Percentiles rank a stretch among this genome's conserved stretches.
These are phyloP conservation scores for Boletales sp. DNA, from an alignment of 768 basidiomycete species.

Conservation along the genomic window DNA sequence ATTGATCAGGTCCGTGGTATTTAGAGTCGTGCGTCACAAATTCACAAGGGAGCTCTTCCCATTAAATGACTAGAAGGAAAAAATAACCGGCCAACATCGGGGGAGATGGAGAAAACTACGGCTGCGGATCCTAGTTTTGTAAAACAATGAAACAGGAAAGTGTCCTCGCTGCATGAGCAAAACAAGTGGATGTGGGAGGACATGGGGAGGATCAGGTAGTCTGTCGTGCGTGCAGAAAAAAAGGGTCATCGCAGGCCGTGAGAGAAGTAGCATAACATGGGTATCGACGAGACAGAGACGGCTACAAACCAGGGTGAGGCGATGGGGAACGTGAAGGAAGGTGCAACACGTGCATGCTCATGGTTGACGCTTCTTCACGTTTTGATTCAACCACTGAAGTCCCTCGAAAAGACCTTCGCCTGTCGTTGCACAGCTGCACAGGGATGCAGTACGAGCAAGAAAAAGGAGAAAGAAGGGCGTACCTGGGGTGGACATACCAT, in stretches of 20 bases:
- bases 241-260: slow-evolving; percentile 30
- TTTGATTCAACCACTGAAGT: slow-evolving; percentile 95
- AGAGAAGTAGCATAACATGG: slow-evolving; percentile 33
- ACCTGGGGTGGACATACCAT: slow-evolving; percentile 99
- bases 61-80: slow-evolving; percentile 20
- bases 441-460: slow-evolving; percentile 1
- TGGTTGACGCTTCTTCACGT: slow-evolving; percentile 89
- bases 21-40: slow-evolving; percentile 14
- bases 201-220: slow-evolving; percentile 32
- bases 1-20: slow-evolving; percentile 12
- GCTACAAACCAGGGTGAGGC: slow-evolving; percentile 22
- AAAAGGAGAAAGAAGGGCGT: slow-evolving; percentile 19
- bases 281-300: slow-evolving; percentile 28
- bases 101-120: slow-evolving; percentile 12
- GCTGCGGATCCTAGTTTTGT: slow-evolving; percentile 10
- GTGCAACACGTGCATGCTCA: slow-evolving; percentile 34
- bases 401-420: slow-evolving; percentile 98
- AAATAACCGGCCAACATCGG: slow-evolving; percentile 17
- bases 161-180: slow-evolving; percentile 23
- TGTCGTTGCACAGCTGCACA: slow-evolving; percentile 83
- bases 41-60: slow-evolving; percentile 23
- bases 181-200: slow-evolving; percentile 21
- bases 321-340: slow-evolving; percentile 18
- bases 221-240: slow-evolving; percentile 33
- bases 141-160: slow-evolving; percentile 9